Conservation (phyloP, 2,329 filamentous ascomycete genomes). For the Aspergillus quadrilineatus region DNA sequence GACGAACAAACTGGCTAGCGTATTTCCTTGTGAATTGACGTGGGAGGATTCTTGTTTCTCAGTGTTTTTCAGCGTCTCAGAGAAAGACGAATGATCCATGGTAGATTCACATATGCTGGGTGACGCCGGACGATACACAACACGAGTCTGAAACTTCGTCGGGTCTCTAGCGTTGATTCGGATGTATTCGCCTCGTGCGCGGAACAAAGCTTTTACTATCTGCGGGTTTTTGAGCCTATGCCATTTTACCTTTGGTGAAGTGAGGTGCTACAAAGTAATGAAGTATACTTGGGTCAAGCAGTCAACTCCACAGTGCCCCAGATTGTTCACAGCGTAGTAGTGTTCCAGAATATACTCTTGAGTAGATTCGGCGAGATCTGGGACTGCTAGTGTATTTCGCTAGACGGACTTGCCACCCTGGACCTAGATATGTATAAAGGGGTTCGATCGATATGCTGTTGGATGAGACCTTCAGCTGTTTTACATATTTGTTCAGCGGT, state of each 20-base stretch:
- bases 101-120: background rate
- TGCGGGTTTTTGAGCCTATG: conserved; percentile 2
- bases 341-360: too few relatives aligned
- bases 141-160: background rate
- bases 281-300: too few relatives aligned
- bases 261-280: too few relatives aligned
- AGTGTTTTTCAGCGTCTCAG: background rate
- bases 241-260: background rate
- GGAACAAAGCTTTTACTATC: background rate
- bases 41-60: background rate
- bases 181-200: conserved; percentile 3
- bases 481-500: too few relatives aligned
- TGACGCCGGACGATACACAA: background rate
- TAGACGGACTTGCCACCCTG: too few relatives aligned
- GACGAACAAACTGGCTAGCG: background rate
- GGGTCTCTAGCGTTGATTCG: background rate
- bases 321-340: too few relatives aligned
- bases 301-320: too few relatives aligned
- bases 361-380: too few relatives aligned
- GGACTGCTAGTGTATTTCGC: too few relatives aligned
- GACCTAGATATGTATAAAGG: too few relatives aligned
- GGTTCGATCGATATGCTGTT: too few relatives aligned
- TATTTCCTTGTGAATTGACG: background rate
- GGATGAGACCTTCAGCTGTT: too few relatives aligned
- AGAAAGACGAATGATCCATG: background rate